phyloP scores from a whole-genome alignment of 495 filamentous ascomycete species.

The Bombardia bombarda region DNA sequence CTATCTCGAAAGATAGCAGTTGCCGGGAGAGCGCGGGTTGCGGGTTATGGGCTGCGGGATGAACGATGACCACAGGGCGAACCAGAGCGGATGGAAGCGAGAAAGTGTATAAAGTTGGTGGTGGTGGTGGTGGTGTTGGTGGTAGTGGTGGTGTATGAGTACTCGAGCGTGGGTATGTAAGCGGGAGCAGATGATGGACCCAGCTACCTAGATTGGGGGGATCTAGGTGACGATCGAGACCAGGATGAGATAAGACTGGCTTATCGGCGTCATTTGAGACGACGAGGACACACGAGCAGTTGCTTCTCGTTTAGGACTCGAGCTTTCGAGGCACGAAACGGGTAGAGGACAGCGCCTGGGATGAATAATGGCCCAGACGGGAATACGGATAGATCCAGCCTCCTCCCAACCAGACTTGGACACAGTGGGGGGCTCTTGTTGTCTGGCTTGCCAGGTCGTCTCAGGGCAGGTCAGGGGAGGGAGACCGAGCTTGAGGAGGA shows the following conservation, averaged over 20 bases:
- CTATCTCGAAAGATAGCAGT: too few species aligned
- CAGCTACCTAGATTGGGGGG: conserved; percentile 11
- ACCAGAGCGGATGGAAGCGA: not conserved
- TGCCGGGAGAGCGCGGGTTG: too few species aligned
- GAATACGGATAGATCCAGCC: not conserved
- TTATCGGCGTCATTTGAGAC: conserved; percentile 44
- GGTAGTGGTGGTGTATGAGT: conserved; percentile 6
- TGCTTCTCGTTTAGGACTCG: not conserved
- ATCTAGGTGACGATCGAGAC: conserved; percentile 43
- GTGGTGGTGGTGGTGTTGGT: not conserved
- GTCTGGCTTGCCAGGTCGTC: not conserved
- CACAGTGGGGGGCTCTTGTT: not conserved
- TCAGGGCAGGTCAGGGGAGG: too few species aligned
- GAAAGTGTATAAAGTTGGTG: not conserved
- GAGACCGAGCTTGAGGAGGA: too few species aligned
- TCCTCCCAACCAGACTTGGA: not conserved
- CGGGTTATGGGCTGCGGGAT: too few species aligned
- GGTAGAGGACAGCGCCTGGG: not conserved
- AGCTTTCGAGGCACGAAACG: not conserved
- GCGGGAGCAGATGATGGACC: conserved; percentile 7
- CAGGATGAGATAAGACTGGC: conserved; percentile 44
- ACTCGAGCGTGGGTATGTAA: too few species aligned
- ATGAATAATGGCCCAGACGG: not conserved
- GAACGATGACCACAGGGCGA: too few species aligned
- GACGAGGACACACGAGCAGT: conserved; percentile 1